A percentile compares a stretch with the other conserved stretches of the same genome.
phyloP scores from a whole-genome alignment of 2,329 filamentous ascomycete genomes.

The Colletotrichum spinosum region DNA sequence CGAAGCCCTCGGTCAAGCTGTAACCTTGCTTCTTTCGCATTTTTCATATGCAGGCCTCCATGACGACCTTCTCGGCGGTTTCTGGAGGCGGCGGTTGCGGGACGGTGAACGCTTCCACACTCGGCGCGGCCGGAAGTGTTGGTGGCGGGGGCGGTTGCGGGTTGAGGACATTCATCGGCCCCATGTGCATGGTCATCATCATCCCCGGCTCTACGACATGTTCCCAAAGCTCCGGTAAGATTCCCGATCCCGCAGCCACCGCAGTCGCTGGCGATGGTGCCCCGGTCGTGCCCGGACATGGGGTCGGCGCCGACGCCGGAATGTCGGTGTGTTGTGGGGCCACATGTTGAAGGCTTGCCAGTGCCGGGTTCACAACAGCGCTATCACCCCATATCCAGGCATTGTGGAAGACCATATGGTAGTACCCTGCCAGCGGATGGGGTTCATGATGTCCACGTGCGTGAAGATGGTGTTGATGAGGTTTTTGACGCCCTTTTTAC shows the following conservation, averaged over 20 bases:
- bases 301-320: background rate
- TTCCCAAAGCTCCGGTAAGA: slow-evolving; percentile 38
- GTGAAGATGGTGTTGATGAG: slow-evolving; percentile 29
- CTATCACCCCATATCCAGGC: slow-evolving; percentile 8
- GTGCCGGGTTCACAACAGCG: slow-evolving; percentile 23
- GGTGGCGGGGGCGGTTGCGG: background rate
- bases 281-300: background rate
- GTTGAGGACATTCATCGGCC: slow-evolving; percentile 11
- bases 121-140: slow-evolving; percentile 1
- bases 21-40: too few species aligned
- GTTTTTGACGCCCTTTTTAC: slow-evolving; percentile 17
- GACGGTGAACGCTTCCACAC: too few species aligned
- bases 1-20: too few species aligned
- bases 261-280: background rate
- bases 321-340: background rate
- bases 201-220: slow-evolving; percentile 37
- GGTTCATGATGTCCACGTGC: slow-evolving; percentile 23
- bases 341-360: slow-evolving; percentile 29
- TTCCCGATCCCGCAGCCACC: background rate
- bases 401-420: slow-evolving; percentile 27
- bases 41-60: background rate
- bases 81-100: background rate
- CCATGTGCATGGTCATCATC: slow-evolving; percentile 34
- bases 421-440: slow-evolving; percentile 28
- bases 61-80: background rate